phyloP scores from a whole-genome alignment of 768 basidiomycete genomes.

The Neoboletus subvelutipes region DNA sequence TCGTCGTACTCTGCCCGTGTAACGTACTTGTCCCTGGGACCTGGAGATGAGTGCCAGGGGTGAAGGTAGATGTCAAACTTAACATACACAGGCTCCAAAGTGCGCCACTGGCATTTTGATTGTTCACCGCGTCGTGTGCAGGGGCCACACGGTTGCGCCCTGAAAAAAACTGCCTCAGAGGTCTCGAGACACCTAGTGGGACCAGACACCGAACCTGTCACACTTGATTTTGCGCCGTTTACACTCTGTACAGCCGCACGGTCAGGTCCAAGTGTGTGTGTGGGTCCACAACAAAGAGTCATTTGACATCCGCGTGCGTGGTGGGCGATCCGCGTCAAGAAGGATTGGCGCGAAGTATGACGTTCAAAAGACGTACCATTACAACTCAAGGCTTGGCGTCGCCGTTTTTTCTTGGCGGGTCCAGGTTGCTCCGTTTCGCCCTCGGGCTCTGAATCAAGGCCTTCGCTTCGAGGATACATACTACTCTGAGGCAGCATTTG shows the following conservation, averaged over 20 bases:
- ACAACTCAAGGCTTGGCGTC: conserved; percentile 81
- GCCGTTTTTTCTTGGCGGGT: conserved; percentile 79
- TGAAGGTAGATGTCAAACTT: neutral
- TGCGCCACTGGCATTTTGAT: conserved; percentile 79
- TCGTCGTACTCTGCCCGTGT: too few species aligned
- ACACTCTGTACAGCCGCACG: conserved; percentile 53
- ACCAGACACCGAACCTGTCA: conserved; percentile 57
- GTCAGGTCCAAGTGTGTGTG: conserved; percentile 2
- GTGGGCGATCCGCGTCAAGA: conserved; percentile 13
- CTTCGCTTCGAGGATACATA: conserved; percentile 35
- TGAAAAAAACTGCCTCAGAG: conserved; percentile 34
- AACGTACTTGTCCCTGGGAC: conserved; percentile 73
- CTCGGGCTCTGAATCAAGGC: conserved; percentile 57
- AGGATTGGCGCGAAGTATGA: conserved; percentile 22
- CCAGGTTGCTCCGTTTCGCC: conserved; percentile 48
- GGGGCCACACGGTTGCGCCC: conserved; percentile 78
- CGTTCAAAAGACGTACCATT: conserved; percentile 54
- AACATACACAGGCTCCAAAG: conserved; percentile 77
- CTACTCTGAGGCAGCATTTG: conserved; percentile 19
- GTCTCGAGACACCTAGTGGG: conserved; percentile 2
- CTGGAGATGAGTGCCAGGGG: conserved; percentile 12
- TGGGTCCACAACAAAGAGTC: conserved; percentile 1
- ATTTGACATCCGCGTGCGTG: neutral
- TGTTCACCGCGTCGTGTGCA: conserved; percentile 80
- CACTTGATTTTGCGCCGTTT: conserved; percentile 88